Conservation (phyloP, 352 stramenopile species). For the Saprolegnia parasitica region DNA sequence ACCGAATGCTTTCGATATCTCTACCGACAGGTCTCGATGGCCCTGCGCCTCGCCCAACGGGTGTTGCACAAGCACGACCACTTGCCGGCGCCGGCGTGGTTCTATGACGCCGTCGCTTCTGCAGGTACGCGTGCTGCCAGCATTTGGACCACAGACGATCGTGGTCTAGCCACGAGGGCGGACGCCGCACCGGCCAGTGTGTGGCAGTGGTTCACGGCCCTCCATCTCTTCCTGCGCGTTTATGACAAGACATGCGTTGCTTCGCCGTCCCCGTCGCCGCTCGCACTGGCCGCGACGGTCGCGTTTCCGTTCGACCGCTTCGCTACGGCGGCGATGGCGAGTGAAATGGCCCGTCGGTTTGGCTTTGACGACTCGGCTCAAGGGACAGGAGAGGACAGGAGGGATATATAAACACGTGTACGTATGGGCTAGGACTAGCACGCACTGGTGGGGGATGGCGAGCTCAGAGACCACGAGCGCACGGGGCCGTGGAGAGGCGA, state of each 20-base stretch:
- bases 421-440: not conserved
- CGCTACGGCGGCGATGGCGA: not conserved
- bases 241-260: not conserved
- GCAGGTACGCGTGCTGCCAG: constrained; percentile 1
- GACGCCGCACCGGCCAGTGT: not conserved
- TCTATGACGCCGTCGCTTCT: constrained; percentile 4
- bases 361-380: not conserved
- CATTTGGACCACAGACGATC: not conserved
- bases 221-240: constrained; percentile 7
- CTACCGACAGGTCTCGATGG: constrained; percentile 23
- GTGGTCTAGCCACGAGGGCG: not conserved
- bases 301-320: not conserved
- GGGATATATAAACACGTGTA: not conserved
- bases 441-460: not conserved
- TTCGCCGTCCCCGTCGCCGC: not conserved
- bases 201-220: not conserved
- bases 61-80: not conserved
- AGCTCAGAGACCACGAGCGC: no score
- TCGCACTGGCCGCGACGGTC: not conserved
- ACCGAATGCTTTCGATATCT: no score
- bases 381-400: not conserved
- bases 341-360: not conserved
- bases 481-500: not conserved
- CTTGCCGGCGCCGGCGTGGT: not conserved
- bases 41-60: not conserved